Percentiles rank a stretch among this genome's conserved stretches.
These are phyloP conservation scores for Collybia sp. DNA, from an alignment of 768 basidiomycete genomes.

Conservation along the genomic window DNA sequence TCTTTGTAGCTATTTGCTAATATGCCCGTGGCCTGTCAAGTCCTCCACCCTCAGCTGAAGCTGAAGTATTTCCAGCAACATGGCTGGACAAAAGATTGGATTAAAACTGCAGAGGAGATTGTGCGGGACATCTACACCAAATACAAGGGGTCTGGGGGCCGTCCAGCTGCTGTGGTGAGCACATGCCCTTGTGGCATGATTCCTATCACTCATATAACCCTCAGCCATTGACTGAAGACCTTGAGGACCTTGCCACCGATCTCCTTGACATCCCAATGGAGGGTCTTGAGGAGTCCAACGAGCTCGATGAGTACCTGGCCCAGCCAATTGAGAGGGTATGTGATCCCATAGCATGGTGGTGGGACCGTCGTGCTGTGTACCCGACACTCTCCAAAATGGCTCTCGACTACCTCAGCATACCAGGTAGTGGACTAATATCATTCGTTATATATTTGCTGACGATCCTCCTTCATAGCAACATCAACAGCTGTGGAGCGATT, in stretches of 20 bases:
- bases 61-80: constrained; percentile 24
- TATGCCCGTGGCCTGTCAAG: constrained; percentile 13
- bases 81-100: constrained; percentile 24
- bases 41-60: constrained; percentile 30
- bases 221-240: neutral
- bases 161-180: too few relatives aligned
- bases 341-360: constrained; percentile 1
- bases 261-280: constrained; percentile 1
- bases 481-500: constrained; percentile 12
- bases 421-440: too few relatives aligned
- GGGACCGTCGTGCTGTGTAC: neutral
- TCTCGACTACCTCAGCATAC: constrained; percentile 14
- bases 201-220: too few relatives aligned
- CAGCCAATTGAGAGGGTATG: neutral
- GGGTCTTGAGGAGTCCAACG: neutral
- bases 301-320: neutral
- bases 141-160: neutral
- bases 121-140: constrained; percentile 9
- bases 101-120: constrained; percentile 16
- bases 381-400: constrained; percentile 13
- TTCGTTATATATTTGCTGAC: too few relatives aligned
- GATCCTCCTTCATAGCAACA: constrained; percentile 8
- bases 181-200: too few relatives aligned
- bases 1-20: neutral
- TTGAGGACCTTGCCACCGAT: neutral